Evolutionary conservation across 352 stramenopile species (phyloP), one percentile per base, ranked within the genome.

Genomic region (Globisporangium sylvaticum): DNA sequence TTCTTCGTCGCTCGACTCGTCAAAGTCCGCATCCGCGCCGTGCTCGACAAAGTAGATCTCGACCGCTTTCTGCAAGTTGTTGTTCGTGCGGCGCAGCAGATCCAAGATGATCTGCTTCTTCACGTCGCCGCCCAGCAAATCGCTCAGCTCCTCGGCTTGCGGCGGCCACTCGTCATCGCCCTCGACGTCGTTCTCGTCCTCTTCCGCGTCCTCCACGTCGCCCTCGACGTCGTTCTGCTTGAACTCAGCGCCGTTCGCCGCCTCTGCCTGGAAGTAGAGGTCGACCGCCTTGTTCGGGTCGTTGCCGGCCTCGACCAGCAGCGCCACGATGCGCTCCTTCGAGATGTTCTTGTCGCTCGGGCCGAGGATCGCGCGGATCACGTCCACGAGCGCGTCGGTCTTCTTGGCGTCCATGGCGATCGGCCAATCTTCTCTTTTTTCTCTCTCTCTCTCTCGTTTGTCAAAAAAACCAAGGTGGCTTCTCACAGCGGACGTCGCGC

Each of bases 201-300:
- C 62, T 29, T 83, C 70, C 8, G 54, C 20, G 60, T 84, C 71
- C 34, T 83, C 78, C 50, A 78, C 72, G 2, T 70, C 73, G 46
- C 76, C 73, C 61, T 88, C 78, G 34, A 85, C 77, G 71, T 87
- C 80, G 66, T 87, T 87, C 42, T 82, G 66, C 63, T 80, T 73
- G 20, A 80, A 62, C 58, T 69, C 57, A 32, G 70, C 71, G 66
- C 77, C 79, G 52, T 79, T 80, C 46, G 70, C 64, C 3, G 76
- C 72, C 31, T 89, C 81, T 5, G 73, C 72, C 69, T 92, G 86
- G 75, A 92, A 94, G 67, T 80, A 92, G 58, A 92, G 61, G 53
- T 94, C 84, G 52, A 94, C 83, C 3, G 84, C 86, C 70, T 94
- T 94, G 75, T 94, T 91, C 18, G 86, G 84, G 67, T 94, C 83